Evolutionary conservation across 2,329 filamentous ascomycete species (phyloP).

Genomic region (Epichloe gansuensis): DNA sequence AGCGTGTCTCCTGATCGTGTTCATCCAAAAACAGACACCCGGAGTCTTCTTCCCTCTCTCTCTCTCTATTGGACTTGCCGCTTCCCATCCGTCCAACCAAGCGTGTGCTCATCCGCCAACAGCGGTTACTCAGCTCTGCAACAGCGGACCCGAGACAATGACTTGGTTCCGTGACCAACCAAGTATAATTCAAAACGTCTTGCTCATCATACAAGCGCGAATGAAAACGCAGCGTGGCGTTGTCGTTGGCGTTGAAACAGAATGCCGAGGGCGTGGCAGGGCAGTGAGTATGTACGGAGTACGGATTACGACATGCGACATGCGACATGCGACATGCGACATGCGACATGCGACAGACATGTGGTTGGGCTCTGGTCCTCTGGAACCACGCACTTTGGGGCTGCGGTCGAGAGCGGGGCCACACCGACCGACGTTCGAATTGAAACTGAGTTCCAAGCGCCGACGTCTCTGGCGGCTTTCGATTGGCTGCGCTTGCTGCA

Average conservation of each 20-base stretch:
- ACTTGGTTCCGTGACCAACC: neutral
- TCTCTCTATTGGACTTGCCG: neutral
- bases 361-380: slow-evolving; percentile 17
- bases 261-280: neutral
- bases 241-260: neutral
- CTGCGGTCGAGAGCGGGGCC: slow-evolving; percentile 19
- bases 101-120: neutral
- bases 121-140: neutral
- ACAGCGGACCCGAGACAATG: neutral
- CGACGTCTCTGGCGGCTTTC: slow-evolving; percentile 17
- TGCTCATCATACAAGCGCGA: neutral
- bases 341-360: slow-evolving; percentile 11
- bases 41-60: neutral
- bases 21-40: neutral
- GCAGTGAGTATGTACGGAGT: too few relatives aligned
- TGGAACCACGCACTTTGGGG: slow-evolving; percentile 8
- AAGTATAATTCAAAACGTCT: neutral
- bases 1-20: neutral
- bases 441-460: slow-evolving; percentile 21
- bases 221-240: neutral
- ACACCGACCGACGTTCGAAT: slow-evolving; percentile 16
- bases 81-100: neutral
- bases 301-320: neutral
- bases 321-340: slow-evolving; percentile 9
- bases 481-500: slow-evolving; percentile 24